Base-by-base conservation (phyloP, 345 rosid genomes). In the Nephelium lappaceum region DNA sequence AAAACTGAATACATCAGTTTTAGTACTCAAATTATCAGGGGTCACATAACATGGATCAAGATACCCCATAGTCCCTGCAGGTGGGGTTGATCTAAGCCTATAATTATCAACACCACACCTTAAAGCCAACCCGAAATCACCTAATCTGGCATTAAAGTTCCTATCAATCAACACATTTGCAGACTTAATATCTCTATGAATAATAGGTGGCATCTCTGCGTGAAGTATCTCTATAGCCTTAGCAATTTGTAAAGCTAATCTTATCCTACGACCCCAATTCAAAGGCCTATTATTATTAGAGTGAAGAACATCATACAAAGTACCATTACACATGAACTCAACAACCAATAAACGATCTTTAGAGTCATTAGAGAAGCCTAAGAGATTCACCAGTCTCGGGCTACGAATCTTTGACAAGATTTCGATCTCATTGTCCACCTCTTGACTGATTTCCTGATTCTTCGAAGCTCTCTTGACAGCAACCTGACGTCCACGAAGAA, bases 51-150 rank as follows among this genome's bases (percentile, higher is more conserved):
- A 88, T 24, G 99, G 99, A 84, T 96, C 99, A 0, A 96, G 91
- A 85, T 96, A 96, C 0, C 99, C 99, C 49, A 96, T 92, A 1
- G 99, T 96, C 23, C 99, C 99, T 1, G 99, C 99, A 0, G 99
- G 99, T 0, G 99, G 99, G 16, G 98, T 96, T 27, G 99, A 93
- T 82, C 87, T 90, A 73, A 94, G 86, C 73, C 84, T 89, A 49
- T 84, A 94, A 79, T 94, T 97, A 75, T 91, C 91, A 36, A 73
- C 91, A 69, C 92, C 94, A 76, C 97, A 94, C 81, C 97, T 89
- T 25, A 96, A 81, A 16, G 99, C 98, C 53, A 96, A 83, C 18
- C 99, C 99, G 76, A 96, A 96, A 85, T 96, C 99, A 10, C 98
- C 99, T 78, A 96, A 80, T 78, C 95, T 91, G 0, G 99, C 99